These are phyloP conservation scores for Xerocomus spinulosus DNA, from an alignment of 768 basidiomycete genomes.

Conservation along the genomic window DNA sequence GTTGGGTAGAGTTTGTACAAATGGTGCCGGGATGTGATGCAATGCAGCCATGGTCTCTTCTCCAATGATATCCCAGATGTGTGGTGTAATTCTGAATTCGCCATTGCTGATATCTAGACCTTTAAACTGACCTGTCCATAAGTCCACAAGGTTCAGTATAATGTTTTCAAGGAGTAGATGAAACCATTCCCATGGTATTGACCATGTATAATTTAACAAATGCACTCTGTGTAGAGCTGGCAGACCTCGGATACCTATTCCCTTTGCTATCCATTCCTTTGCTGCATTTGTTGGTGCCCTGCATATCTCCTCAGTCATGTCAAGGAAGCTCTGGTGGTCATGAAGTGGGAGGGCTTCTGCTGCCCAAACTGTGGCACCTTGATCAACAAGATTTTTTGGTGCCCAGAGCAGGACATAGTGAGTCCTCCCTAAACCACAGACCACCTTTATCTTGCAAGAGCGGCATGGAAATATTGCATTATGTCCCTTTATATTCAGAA, in stretches of 20 bases:
- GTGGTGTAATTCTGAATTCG: slow-evolving; percentile 23
- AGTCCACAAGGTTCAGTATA: slow-evolving; percentile 35
- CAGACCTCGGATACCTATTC: slow-evolving; percentile 33
- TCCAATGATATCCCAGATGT: slow-evolving; percentile 42
- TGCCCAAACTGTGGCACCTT: neutral
- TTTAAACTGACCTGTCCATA: slow-evolving; percentile 42
- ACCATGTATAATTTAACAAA: slow-evolving; percentile 34
- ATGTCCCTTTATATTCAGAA: slow-evolving; percentile 35
- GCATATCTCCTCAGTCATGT: slow-evolving; percentile 22
- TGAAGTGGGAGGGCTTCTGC: slow-evolving; percentile 32
- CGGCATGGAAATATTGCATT: slow-evolving; percentile 36
- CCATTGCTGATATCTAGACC: slow-evolving; percentile 29
- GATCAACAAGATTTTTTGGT: neutral
- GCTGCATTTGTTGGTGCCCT: slow-evolving; percentile 17
- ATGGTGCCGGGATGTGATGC: slow-evolving; percentile 27
- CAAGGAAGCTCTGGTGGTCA: slow-evolving; percentile 28
- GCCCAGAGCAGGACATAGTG: neutral
- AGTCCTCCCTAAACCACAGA: slow-evolving; percentile 20
- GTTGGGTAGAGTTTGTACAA: slow-evolving; percentile 30
- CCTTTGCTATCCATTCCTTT: slow-evolving; percentile 22
- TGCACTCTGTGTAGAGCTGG: slow-evolving; percentile 30
- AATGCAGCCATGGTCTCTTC: slow-evolving; percentile 23
- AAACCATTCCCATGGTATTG: slow-evolving; percentile 48
- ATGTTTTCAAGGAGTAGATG: slow-evolving; percentile 46
- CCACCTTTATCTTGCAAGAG: slow-evolving; percentile 30